Evolutionary conservation across 306 rosid genomes (phyloP).

Genomic region (Citrullus mucosospermus): DNA sequence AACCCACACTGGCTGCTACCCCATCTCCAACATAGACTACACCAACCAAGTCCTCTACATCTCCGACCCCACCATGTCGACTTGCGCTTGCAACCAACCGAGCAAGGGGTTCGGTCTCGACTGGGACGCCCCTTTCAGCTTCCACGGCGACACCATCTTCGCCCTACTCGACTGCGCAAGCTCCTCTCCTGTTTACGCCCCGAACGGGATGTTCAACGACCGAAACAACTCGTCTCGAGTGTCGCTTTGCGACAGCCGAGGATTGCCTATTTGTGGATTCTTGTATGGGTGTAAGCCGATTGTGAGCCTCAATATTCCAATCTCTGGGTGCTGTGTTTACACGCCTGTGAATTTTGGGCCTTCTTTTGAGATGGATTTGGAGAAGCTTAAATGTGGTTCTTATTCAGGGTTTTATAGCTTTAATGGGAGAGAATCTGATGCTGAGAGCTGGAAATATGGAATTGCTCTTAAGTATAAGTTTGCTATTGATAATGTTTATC

Average conservation of each 20-base stretch:
- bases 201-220: conserved; percentile 16
- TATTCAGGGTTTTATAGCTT: conserved; percentile 74
- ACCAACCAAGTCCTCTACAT: conserved; percentile 42
- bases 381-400: conserved; percentile 62
- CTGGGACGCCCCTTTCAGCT: conserved; percentile 58
- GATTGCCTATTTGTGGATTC: conserved; percentile 48
- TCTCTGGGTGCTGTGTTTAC: conserved; percentile 68
- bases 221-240: conserved; percentile 25
- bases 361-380: conserved; percentile 60
- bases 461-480: conserved; percentile 69
- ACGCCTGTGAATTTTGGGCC: conserved; percentile 82
- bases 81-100: conserved; percentile 52
- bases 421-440: conserved; percentile 46
- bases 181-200: conserved; percentile 32
- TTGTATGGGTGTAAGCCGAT: conserved; percentile 52
- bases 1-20: conserved; percentile 68
- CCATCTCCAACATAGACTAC: conserved; percentile 52
- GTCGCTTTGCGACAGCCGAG: conserved; percentile 44
- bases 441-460: conserved; percentile 79
- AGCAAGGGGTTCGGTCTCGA: conserved; percentile 68
- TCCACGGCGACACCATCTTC: conserved; percentile 44
- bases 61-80: conserved; percentile 78
- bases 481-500: conserved; percentile 55
- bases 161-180: conserved; percentile 52
- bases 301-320: conserved; percentile 43